Evolutionary conservation across 2,329 filamentous ascomycete species (phyloP).

Genomic region (Hypoxylon sp.): DNA sequence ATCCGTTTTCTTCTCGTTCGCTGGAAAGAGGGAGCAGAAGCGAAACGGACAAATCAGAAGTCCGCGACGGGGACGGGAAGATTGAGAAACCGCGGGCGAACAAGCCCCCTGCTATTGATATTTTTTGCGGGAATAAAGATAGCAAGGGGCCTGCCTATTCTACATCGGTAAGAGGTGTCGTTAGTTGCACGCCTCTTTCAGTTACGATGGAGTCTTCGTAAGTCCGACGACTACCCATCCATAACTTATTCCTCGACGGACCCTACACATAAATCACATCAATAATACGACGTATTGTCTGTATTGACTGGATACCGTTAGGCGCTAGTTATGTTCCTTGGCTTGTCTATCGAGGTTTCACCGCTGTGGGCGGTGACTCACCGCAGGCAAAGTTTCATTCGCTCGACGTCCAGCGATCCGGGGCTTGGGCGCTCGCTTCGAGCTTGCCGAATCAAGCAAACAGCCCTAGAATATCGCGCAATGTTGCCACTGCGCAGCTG

Average conservation of each 20-base stretch:
- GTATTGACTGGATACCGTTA: slow-evolving; percentile 25
- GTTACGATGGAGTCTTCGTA: slow-evolving; percentile 24
- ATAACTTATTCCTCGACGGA: slow-evolving; percentile 21
- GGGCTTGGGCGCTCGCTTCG: slow-evolving; percentile 25
- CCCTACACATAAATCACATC: slow-evolving; percentile 4
- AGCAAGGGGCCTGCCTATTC: slow-evolving; percentile 14
- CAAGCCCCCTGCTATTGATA: slow-evolving; percentile 20
- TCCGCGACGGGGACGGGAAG: slow-evolving; percentile 30
- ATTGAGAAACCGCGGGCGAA: slow-evolving; percentile 32
- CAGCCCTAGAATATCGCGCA: slow-evolving; percentile 26
- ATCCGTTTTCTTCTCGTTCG: slow-evolving; percentile 12
- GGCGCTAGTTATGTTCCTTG: slow-evolving; percentile 26
- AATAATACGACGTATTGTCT: slow-evolving; percentile 29
- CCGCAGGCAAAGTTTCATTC: slow-evolving; percentile 31
- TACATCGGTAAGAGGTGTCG: slow-evolving; percentile 21
- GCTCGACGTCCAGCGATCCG: slow-evolving; percentile 24
- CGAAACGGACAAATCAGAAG: slow-evolving; percentile 38
- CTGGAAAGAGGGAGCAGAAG: slow-evolving; percentile 14
- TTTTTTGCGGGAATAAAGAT: slow-evolving; percentile 22
- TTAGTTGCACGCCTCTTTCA: slow-evolving; percentile 36
- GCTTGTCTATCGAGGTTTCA: slow-evolving; percentile 33
- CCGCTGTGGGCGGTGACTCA: slow-evolving; percentile 40
- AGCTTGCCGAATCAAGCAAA: slow-evolving; percentile 29
- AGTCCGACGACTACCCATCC: slow-evolving; percentile 33
- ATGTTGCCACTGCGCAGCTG: slow-evolving; percentile 35